Evolutionary conservation across 2,329 filamentous ascomycete species (phyloP), one percentile per base, ranked within the genome.

Genomic region (Cladobotryum mycophilum): DNA sequence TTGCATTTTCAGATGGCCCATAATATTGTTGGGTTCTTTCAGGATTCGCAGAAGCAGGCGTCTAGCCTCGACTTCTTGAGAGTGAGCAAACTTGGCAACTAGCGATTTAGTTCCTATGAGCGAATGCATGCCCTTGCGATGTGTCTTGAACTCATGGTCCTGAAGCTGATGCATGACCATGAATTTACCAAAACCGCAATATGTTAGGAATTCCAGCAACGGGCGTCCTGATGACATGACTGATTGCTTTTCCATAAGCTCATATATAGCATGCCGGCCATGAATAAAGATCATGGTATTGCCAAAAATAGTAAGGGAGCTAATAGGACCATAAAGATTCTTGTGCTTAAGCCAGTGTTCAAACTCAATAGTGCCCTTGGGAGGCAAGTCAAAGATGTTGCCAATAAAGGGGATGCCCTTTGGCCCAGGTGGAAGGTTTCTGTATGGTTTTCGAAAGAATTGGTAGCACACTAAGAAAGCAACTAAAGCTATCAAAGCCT

Each of bases 321-420:
- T 52, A n/a, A 54, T 47, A 12, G 41, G 45, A 11, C 52, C 52
- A 6, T 67, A 67, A 7, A 53, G 18, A 3, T 70, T 61, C 35
- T 69, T 70, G 48, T 66, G 62, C 43, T 63, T 58, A 2, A 67
- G 41, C 67, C 67, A 71, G 48, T 70, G 64, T 33, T 62, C 53
- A 55, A 57, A 65, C 34, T 69, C 67, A 2, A 58, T 60, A 11
- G 47, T 47, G 5, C 60, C 63, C 1, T 56, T 47, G 1, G 65
- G 58, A 1, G 75, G 75, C 14, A 76, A 56, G 53, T 78, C 74
- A 3, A 59, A 59, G 7, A 76, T 52, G 55, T 78, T 78, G 8
- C 76, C 76, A 11, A 78, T 38, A 2, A 78, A 40, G 0, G 73
- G 71, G 6, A 71, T 55, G 0, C 64, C 64, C 12, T 52, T 63